Base-by-base conservation (phyloP, 176 grass and related monocot genomes). In the Triticum timopheevii region DNA sequence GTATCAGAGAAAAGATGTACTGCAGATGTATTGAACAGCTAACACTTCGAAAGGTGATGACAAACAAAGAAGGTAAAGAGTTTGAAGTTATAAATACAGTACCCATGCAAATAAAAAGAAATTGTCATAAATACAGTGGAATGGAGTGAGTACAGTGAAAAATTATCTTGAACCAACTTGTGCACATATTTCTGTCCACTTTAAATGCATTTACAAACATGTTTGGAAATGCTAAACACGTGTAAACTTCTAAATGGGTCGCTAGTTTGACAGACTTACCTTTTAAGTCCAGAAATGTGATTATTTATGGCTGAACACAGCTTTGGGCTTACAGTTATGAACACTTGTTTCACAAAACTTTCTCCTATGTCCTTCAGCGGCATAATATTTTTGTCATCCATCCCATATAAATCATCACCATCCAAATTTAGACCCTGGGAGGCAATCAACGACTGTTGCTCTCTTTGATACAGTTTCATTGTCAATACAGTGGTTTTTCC, bases 401-500 rank as follows among this genome's bases (percentile, higher is more conserved):
- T 50, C 22, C 10, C 63, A 73, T 80, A 87, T 27, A 63, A 69
- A 40, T 35, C 62, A 80, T 38, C 34, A 74, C 87, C 68, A 0
- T n/a, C 44, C 33, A 63, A 85, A 56, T 61, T 34, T 34, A 89
- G 13, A 28, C 93, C 87, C 72, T 86, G 73, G 54, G 89, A 92
- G 42, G 91, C 85, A 89, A 98, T 82, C 63, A 90, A 87, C 79
- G 84, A 92, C 13, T 83, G 87, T 58, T 95, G 95, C 80, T 92
- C 89, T 39, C 84, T 92, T 83, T 88, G 91, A 83, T 93, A 77
- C 63, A 98, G 33, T 86, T 95, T 98, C 58, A 90, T 95, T 20
- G 93, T 95, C 58, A 98, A 77, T 31, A 98, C 76, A 82, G 93
- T 98, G 4, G 95, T 98, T 75, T 98, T 98, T 34, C 95, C 95